Evolutionary conservation across 73 alveolate genomes (phyloP).

Genomic region (Tetrahymena malaccensis): DNA sequence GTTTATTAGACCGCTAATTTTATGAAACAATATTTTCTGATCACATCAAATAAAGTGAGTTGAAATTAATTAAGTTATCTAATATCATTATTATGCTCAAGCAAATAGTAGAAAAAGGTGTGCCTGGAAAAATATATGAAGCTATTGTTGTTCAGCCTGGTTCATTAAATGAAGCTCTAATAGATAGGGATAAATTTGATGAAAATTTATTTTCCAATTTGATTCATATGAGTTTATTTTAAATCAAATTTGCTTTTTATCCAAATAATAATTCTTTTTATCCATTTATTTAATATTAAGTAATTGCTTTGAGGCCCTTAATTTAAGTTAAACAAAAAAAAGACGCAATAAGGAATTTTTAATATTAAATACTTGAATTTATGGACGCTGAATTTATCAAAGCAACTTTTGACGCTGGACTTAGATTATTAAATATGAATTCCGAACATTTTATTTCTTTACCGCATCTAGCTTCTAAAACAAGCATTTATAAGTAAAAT

Average conservation of each 20-base stretch:
- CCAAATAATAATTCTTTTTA: neutral
- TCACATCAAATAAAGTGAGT: neutral
- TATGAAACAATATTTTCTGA: neutral
- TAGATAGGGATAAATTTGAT: neutral
- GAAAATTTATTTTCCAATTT: neutral
- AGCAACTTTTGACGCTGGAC: neutral
- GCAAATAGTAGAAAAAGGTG: neutral
- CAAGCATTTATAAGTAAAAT: neutral
- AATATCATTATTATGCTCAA: neutral
- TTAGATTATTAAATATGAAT: neutral
- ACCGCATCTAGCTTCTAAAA: neutral
- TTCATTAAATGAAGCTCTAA: neutral
- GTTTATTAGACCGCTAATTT: neutral
- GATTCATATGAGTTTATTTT: neutral
- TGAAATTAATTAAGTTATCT: neutral
- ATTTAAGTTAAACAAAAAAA: neutral
- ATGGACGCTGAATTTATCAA: neutral
- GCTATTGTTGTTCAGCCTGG: neutral
- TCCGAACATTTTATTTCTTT: neutral
- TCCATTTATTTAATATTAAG: neutral
- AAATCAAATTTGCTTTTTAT: neutral
- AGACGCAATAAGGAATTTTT: neutral
- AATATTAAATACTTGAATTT: neutral
- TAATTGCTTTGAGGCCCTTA: neutral
- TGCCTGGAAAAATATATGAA: neutral